Percentiles rank a stretch among this genome's conserved stretches.
phyloP scores from a whole-genome alignment of 1,284 basidiomycete genomes.

The Cystobasidiaceae sp. region DNA sequence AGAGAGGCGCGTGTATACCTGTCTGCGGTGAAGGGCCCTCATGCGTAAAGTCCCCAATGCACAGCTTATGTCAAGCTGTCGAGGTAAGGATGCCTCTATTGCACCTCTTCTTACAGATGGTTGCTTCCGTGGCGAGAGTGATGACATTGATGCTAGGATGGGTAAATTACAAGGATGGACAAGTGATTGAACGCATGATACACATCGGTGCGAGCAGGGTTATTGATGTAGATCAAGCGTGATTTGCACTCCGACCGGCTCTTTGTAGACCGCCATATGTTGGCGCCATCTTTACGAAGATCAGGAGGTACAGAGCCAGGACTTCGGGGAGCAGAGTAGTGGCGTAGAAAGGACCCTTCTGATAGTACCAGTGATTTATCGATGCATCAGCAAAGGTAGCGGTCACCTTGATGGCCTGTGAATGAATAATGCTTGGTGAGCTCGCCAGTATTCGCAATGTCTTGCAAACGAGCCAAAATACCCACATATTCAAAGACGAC shows the following conservation, averaged over 20 bases:
- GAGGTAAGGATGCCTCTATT: no score
- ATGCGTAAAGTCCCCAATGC: no score
- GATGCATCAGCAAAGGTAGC: conserved; percentile 9
- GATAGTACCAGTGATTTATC: conserved; percentile 17
- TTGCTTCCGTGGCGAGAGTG: no score
- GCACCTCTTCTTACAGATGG: no score
- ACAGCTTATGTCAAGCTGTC: no score
- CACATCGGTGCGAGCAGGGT: background rate
- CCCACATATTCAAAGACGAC: conserved; percentile 27
- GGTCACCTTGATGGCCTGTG: conserved; percentile 17
- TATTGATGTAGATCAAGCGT: background rate
- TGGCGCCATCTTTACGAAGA: conserved; percentile 10
- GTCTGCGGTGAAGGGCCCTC: no score
- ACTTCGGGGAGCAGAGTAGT: conserved; percentile 6
- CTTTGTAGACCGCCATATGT: conserved; percentile 8
- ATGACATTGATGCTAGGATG: no score
- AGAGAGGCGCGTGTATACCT: background rate
- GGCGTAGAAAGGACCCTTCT: conserved; percentile 20
- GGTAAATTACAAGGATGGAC: no score
- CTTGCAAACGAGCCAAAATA: background rate
- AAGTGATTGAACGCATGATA: no score
- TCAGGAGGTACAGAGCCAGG: conserved; percentile 9
- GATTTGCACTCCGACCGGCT: background rate
- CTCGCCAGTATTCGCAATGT: background rate
- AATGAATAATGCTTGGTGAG: background rate